Percentiles rank a stretch among this genome's conserved stretches.
Conservation (phyloP, 2,329 filamentous ascomycete genomes). For the Aspergillus aculeatus region DNA sequence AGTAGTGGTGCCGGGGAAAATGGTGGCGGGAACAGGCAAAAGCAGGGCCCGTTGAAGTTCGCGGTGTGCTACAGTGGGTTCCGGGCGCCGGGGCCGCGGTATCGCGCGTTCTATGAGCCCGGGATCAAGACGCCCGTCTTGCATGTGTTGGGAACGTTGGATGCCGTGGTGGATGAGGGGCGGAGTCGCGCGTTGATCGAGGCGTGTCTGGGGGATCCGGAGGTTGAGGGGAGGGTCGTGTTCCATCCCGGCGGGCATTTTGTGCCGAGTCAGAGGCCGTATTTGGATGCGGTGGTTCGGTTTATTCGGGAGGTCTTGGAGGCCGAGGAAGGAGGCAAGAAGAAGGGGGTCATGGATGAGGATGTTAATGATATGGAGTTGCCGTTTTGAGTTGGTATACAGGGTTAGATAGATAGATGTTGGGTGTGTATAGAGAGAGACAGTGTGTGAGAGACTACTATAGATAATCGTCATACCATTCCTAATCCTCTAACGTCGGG, state of each 20-base stretch:
- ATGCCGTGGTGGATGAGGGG: constrained; percentile 82
- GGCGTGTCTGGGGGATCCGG: constrained; percentile 56
- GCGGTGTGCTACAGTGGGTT: constrained; percentile 78
- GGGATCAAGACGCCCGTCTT: constrained; percentile 72
- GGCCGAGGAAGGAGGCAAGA: constrained; percentile 29
- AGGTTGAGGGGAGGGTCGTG: constrained; percentile 54
- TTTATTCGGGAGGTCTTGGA: constrained; percentile 63
- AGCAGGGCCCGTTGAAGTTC: constrained; percentile 64
- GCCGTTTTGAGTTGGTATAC: constrained; percentile 49
- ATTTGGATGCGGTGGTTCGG: constrained; percentile 70
- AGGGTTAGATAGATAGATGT: constrained; percentile 10
- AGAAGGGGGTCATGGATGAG: constrained; percentile 49
- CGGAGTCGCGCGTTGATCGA: constrained; percentile 68
- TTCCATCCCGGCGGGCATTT: constrained; percentile 90
- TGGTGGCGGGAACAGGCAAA: constrained; percentile 19
- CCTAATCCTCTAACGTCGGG: constrained; percentile 14
- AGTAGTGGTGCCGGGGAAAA: no score
- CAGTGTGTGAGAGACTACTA: not conserved
- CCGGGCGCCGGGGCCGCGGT: constrained; percentile 59
- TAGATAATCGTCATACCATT: constrained; percentile 26
- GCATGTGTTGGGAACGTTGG: constrained; percentile 79
- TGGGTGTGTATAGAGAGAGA: not conserved
- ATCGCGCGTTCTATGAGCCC: constrained; percentile 72
- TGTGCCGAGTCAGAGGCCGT: constrained; percentile 78
- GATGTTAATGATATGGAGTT: constrained; percentile 67